Percentiles rank a stretch among this genome's conserved stretches.
Evolutionary conservation across 1,284 basidiomycete species (phyloP).

Genomic region (Lentinula novae-zelandiae): DNA sequence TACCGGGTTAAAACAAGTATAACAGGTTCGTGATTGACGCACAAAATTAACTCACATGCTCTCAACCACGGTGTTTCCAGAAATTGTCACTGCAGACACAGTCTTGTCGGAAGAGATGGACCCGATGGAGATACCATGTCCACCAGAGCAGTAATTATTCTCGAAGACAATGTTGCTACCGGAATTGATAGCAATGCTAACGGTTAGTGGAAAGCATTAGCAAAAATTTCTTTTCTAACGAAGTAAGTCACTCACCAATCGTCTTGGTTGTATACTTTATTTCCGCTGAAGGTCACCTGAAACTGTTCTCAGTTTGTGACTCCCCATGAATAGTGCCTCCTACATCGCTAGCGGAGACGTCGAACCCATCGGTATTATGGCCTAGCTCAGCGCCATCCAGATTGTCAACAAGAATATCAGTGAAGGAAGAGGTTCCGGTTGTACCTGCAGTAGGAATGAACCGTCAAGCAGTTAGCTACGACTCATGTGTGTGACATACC

Average conservation of each 20-base stretch:
- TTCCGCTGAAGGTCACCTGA: conserved; percentile 8
- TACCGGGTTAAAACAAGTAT: no score
- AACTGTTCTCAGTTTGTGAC: no score
- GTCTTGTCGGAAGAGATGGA: conserved; percentile 26
- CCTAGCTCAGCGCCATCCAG: conserved; percentile 1
- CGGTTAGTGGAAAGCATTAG: no score
- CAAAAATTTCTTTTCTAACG: no score
- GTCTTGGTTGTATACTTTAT: conserved; percentile 28
- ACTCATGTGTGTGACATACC: conserved; percentile 1
- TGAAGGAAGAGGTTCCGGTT: neutral
- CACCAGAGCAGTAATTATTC: conserved; percentile 42
- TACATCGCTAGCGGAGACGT: conserved; percentile 8
- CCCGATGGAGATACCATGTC: conserved; percentile 36
- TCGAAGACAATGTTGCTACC: conserved; percentile 45
- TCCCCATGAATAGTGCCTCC: neutral
- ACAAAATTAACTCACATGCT: neutral
- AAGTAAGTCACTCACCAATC: conserved; percentile 30
- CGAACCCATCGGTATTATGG: neutral
- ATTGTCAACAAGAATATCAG: neutral
- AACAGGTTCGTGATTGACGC: no score
- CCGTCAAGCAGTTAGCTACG: neutral
- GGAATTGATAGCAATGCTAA: conserved; percentile 41
- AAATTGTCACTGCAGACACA: conserved; percentile 34
- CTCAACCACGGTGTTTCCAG: conserved; percentile 34
- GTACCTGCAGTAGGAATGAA: neutral